Percentiles rank a stretch among this genome's conserved stretches.
phyloP scores from a whole-genome alignment of 1,284 basidiomycete species.

The Ustilago xerochloae region DNA sequence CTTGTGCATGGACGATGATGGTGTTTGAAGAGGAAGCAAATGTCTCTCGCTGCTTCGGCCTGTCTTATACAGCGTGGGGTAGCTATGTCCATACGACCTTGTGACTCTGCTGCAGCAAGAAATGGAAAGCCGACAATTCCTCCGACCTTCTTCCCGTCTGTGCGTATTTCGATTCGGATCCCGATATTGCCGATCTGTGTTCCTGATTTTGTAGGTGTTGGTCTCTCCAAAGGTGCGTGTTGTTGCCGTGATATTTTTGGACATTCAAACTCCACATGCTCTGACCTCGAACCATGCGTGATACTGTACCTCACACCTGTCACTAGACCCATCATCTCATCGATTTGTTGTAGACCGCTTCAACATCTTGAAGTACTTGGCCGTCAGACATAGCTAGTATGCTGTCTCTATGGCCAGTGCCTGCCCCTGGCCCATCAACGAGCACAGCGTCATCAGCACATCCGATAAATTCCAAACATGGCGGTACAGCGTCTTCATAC shows the following conservation, averaged over 20 bases:
- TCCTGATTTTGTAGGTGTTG: not conserved
- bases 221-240: not conserved
- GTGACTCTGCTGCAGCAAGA: conserved; percentile 3
- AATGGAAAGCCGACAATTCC: conserved; percentile 40
- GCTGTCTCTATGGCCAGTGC: not conserved
- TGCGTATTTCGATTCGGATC: conserved; percentile 10
- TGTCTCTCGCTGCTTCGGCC: not conserved
- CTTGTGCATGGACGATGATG: not conserved
- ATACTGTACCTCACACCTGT: not conserved
- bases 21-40: not conserved
- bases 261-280: not conserved
- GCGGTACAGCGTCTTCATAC: not conserved
- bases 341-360: too few species aligned
- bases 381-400: not conserved
- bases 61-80: conserved; percentile 8
- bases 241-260: conserved; percentile 4
- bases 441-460: not conserved
- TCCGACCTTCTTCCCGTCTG: conserved; percentile 1
- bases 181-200: too few species aligned
- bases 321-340: not conserved
- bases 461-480: not conserved
- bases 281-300: too few species aligned
- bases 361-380: too few species aligned
- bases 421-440: not conserved
- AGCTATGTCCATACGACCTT: too few species aligned